Base-by-base conservation (phyloP, 805 yeast species). In the Candida koratica region DNA sequence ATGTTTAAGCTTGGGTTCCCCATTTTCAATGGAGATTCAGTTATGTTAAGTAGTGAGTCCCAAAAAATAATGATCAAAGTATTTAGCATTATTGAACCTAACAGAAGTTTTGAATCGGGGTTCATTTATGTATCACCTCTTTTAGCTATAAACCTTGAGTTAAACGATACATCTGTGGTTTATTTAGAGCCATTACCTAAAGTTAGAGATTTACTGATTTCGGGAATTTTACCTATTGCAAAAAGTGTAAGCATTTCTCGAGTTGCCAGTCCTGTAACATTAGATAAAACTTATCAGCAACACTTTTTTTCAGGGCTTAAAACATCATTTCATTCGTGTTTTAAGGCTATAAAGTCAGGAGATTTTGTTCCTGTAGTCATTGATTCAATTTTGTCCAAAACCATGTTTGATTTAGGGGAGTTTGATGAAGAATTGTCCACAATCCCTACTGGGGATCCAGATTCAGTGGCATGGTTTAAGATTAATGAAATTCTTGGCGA, bases 391-490 rank as follows among this genome's bases (percentile, higher is more conserved):
- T 53, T 84, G 16, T 80, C 94, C 0, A 69, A 69, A 43, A 68
- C 85, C 1, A 50, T 81, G 46, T 71, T 68, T 45, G 63, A 60
- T 15, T 58, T 66, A 4, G 36, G 26, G 11, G 34, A 34, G 9
- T 28, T 16, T 17, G 66, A 53, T 45, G 57, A 55, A 1, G 23
- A 41, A 2, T 48, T 39, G 9, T 45, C 45, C 4, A 60, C 68
- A 4, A 58, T 75, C 2, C 87, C 88, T 0, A 57, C 63, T 3
- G 86, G 85, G 0, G 68, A 67, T 15, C 78, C 84, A 1, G 86
- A 88, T 52, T 65, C 76, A 0, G 72, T 89, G 13, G 95, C 88
- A 0, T 90, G 96, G 96, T 90, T 88, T 58, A 75, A 75, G 46
- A 73, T 90, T 2, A 67, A 75, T 2, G 81, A 73, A 5, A 62